Conservation (phyloP, 2,329 filamentous ascomycete genomes). For the Harringtonia aguacate region DNA sequence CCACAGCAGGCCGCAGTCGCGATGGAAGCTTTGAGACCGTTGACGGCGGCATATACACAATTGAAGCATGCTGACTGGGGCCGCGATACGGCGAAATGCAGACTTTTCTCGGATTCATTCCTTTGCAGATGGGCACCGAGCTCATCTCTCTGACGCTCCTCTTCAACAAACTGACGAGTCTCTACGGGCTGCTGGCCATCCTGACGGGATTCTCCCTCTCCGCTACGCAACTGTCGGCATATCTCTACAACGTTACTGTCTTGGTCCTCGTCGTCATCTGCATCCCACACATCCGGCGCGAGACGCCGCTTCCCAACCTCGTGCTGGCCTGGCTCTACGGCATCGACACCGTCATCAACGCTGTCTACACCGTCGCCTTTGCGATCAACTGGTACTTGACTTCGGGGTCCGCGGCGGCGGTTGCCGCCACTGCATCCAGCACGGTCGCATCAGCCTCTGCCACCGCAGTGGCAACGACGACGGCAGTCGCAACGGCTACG, state of each 20-base stretch:
- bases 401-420: slow-evolving; percentile 5
- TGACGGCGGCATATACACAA: no score
- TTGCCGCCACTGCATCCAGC: background rate
- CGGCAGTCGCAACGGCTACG: background rate
- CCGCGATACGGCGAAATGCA: slow-evolving; percentile 25
- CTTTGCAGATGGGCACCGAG: slow-evolving; percentile 75
- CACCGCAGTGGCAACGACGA: background rate
- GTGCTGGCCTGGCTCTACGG: slow-evolving; percentile 78
- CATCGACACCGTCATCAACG: slow-evolving; percentile 72
- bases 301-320: slow-evolving; percentile 69
- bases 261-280: slow-evolving; percentile 60
- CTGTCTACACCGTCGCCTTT: slow-evolving; percentile 71
- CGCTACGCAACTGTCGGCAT: slow-evolving; percentile 77
- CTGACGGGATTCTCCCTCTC: slow-evolving; percentile 80
- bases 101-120: slow-evolving; percentile 79
- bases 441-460: background rate
- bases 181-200: slow-evolving; percentile 83
- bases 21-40: no score
- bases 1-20: no score
- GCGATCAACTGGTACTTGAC: slow-evolving; percentile 73
- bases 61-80: no score
- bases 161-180: slow-evolving; percentile 84
- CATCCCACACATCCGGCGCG: slow-evolving; percentile 68
- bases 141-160: slow-evolving; percentile 74
- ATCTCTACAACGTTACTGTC: slow-evolving; percentile 71